Percentiles rank a stretch among this genome's conserved stretches.
phyloP scores from a whole-genome alignment of 2,329 filamentous ascomycete species.

The Colletotrichum higginsianum region DNA sequence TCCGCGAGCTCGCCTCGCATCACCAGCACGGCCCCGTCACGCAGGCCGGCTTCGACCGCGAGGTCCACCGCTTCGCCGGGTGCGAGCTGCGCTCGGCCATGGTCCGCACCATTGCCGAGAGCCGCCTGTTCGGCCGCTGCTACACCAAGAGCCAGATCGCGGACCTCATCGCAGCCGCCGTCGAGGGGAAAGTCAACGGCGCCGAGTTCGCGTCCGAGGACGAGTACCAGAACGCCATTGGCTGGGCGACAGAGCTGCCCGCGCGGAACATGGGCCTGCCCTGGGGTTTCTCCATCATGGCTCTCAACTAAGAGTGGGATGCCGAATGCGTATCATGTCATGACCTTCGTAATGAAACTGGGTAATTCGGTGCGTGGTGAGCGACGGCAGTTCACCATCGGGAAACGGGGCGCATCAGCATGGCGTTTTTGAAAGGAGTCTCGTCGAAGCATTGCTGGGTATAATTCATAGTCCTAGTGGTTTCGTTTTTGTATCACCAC shows the following conservation, averaged over 20 bases:
- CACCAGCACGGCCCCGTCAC: conserved; percentile 43
- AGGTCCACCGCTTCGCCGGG: conserved; percentile 50
- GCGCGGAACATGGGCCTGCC: conserved; percentile 55
- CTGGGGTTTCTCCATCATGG: conserved; percentile 56
- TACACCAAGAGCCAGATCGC: conserved; percentile 52
- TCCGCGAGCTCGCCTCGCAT: conserved; percentile 45
- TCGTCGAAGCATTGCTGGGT: conserved; percentile 41
- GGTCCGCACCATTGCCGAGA: conserved; percentile 51
- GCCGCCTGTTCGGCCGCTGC: conserved; percentile 50
- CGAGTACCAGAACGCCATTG: conserved; percentile 46
- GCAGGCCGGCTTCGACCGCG: conserved; percentile 44
- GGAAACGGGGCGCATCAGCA: conserved; percentile 36
- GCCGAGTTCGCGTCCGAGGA: conserved; percentile 39
- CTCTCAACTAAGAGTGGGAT: conserved; percentile 50
- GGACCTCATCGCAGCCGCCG: conserved; percentile 50
- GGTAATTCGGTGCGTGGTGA: not conserved
- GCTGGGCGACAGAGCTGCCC: conserved; percentile 49
- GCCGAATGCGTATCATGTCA: conserved; percentile 3
- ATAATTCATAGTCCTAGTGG: conserved; percentile 41
- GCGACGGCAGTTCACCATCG: conserved; percentile 1
- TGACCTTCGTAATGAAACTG: conserved; percentile 18
- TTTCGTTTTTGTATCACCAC: conserved; percentile 40
- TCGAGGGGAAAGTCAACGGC: conserved; percentile 45
- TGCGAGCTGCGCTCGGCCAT: conserved; percentile 49
- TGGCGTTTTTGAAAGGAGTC: conserved; percentile 30